These are phyloP conservation scores for Penicillium verhagenii DNA, from an alignment of 495 filamentous ascomycete genomes.

Conservation along the genomic window DNA sequence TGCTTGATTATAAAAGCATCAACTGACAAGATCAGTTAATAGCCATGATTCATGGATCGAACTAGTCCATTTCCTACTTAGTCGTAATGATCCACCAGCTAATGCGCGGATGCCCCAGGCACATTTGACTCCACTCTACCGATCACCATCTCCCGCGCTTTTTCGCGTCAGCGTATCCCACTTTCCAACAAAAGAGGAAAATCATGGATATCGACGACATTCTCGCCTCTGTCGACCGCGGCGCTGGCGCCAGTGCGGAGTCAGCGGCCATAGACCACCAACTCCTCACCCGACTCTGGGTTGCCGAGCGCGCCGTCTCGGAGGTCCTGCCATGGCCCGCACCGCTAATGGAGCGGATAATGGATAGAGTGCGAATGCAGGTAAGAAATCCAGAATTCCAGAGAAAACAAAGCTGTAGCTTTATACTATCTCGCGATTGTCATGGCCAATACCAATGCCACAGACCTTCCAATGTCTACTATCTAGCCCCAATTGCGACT, in stretches of 20 bases:
- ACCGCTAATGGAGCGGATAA: slow-evolving; percentile 71
- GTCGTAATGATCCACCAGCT: background rate
- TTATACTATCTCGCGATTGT: too few species aligned
- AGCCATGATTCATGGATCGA: background rate
- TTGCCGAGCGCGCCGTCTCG: slow-evolving; percentile 83
- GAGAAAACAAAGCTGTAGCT: background rate
- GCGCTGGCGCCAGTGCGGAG: slow-evolving; percentile 54
- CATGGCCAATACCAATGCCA: background rate
- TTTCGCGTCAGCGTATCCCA: slow-evolving; percentile 5
- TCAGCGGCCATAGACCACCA: slow-evolving; percentile 73
- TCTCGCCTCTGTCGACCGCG: slow-evolving; percentile 72
- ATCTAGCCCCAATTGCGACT: background rate
- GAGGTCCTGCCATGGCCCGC: slow-evolving; percentile 74
- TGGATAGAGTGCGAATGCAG: slow-evolving; percentile 68
- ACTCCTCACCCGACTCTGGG: slow-evolving; percentile 85
- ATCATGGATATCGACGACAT: slow-evolving; percentile 89
- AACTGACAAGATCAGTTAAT: too few species aligned
- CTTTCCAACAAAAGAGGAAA: background rate
- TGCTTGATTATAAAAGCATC: too few species aligned
- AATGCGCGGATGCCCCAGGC: slow-evolving; percentile 7
- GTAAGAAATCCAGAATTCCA: slow-evolving; percentile 33
- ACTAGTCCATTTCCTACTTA: background rate
- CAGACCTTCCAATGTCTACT: background rate
- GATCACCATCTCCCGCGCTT: slow-evolving; percentile 13
- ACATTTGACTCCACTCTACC: slow-evolving; percentile 16